These are phyloP conservation scores for Stachybotrys chlorohalonatus DNA, from an alignment of 2,329 filamentous ascomycete species.

Conservation along the genomic window DNA sequence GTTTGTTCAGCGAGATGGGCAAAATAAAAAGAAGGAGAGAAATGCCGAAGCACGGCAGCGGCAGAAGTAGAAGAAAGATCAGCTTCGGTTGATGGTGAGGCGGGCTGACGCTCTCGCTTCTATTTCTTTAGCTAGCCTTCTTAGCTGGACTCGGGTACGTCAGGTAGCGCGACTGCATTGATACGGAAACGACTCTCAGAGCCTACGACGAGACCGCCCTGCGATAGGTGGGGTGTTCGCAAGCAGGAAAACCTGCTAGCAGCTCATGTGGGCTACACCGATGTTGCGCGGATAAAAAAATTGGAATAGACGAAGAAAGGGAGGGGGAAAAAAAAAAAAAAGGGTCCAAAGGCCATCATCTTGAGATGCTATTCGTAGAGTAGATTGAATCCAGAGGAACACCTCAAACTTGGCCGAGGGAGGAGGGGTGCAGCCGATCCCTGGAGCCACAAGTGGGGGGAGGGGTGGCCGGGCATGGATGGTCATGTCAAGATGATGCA, in stretches of 20 bases:
- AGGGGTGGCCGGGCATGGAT: neutral
- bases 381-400: no score
- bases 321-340: neutral
- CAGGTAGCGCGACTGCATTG: neutral
- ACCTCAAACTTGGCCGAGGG: neutral
- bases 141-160: neutral
- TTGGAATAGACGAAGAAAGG: neutral
- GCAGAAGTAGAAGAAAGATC: neutral
- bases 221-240: neutral
- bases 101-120: neutral
- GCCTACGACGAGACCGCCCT: no score
- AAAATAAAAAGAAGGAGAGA: neutral
- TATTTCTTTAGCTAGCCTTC: neutral
- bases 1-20: neutral
- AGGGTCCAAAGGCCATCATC: neutral
- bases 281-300: neutral
- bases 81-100: neutral
- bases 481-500: neutral
- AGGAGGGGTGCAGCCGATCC: neutral
- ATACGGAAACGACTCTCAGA: neutral
- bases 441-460: neutral
- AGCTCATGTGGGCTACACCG: neutral
- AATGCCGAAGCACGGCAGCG: neutral
- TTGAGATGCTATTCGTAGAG: no score
- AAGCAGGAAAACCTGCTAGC: neutral